Base-by-base conservation (phyloP, 176 grass and related monocot species). In the Ensete ventricosum region DNA sequence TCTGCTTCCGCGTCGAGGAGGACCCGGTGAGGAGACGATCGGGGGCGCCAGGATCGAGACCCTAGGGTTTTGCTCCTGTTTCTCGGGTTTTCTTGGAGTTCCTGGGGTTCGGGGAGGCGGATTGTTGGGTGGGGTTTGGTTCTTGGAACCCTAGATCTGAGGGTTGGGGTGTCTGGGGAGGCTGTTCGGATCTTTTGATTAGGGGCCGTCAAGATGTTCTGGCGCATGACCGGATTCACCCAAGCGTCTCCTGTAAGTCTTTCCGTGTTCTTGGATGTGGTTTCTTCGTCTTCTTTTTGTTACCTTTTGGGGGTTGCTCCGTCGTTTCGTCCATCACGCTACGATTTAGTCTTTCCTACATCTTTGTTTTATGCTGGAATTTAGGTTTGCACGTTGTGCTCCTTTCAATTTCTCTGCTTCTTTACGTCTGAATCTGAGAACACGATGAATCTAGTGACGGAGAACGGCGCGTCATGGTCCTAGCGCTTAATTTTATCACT, bases 101-200 rank as follows among this genome's bases (percentile, higher is more conserved):
- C 34, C 16, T 2, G 27, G 67, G 67, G 24, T n/a, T n/a, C 14
- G 6, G 57, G 57, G 14, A n/a, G 57, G 14, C 57, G 67, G 26
- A 69, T 69, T 48, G 67, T 26, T 9, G 26, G 14, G 67, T 73
- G 74, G 83, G 60, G 79, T 68, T 76, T 50, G 53, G 2, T 11
- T 49, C 27, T 54, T 26, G 82, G 26, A 57, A 77, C 81, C 85
- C 88, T 88, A 90, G 91, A 87, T 89, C 83, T 76, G 80, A n/a
- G 66, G 25, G 76, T 27, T 26, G 48, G 55, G 76, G 54, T 26
- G 55, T 63, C 73, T 1, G 29, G 29, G 16, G 20, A 29, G 13
- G 55, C 17, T 22, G 34, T 86, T 53, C 51, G 58, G 53, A 73
- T 82, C 67, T 78, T 48, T 54, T 69, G 12, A 21, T 65, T 9